Evolutionary conservation across 2,329 filamentous ascomycete species (phyloP), one percentile per base, ranked within the genome.

Genomic region (Cryphonectria naterciae): DNA sequence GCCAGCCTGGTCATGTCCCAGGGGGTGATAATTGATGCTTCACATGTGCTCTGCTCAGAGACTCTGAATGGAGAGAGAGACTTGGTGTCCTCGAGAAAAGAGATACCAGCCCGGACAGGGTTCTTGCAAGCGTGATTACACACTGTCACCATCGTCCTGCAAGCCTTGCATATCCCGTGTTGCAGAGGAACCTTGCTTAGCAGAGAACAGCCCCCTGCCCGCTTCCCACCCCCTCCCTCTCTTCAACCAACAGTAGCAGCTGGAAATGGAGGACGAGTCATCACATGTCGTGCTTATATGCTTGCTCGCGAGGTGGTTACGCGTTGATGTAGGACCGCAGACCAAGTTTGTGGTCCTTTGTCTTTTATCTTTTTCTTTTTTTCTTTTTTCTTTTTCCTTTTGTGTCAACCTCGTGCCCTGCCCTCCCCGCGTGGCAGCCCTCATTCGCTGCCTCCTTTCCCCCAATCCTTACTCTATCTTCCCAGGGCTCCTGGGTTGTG

Each of bases 41-140:
- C 58, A 39, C 32, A 61, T 61, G 58, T 22, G 58, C 28, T 28
- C 58, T 25, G 58, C 58, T 15, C 54, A 39, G 46, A 49, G 58
- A 4, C 7, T 13, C 35, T 35, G 56, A 28, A 37, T 60, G 46
- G 46, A 49, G 46, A 49, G 46, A 49, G 19, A 8, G 19, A 49
- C 46, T 49, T 49, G 46, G 19, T 49, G 46, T 49, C 46, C 32
- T 60, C 56, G 56, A 60, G 37, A 22, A 37, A 11, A 49, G 22
- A 49, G 52, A 35, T 32, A 17, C 54, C 54, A 58, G 54, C 25
- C 54, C 13, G 54, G 28, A 17, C 52, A 17, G 28, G 54, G 52
- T 17, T 19, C 13, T 17, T 32, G 54, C 25, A 61, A 32, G 58
- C 19, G 32, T 39, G 58, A 61, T 61, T n/a, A 39, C 32, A 25